A percentile compares a stretch with the other conserved stretches of the same genome.
phyloP scores from a whole-genome alignment of 495 filamentous ascomycete species.

The Amniculicola lignicola region DNA sequence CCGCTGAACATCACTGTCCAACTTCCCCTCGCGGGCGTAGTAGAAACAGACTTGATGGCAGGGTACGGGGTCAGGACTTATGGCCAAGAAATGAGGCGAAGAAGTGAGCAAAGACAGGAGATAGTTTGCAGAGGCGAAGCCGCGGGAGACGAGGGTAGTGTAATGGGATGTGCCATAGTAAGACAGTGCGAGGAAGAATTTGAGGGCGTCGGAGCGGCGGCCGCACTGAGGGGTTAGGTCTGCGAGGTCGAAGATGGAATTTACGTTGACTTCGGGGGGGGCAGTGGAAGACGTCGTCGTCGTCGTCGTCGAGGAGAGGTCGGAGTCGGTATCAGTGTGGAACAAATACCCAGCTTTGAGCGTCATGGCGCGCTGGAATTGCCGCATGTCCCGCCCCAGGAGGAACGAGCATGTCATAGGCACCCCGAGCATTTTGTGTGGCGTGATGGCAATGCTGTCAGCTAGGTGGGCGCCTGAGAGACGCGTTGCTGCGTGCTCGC shows the following conservation, averaged over 20 bases:
- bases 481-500: slow-evolving; percentile 55
- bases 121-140: slow-evolving; percentile 64
- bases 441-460: slow-evolving; percentile 79
- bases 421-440: slow-evolving; percentile 95
- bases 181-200: slow-evolving; percentile 80
- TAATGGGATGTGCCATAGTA: slow-evolving; percentile 71
- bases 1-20: slow-evolving; percentile 52
- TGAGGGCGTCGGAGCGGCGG: slow-evolving; percentile 77
- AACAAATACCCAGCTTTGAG: slow-evolving; percentile 87
- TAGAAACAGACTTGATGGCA: slow-evolving; percentile 97
- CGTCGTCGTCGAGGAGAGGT: no score
- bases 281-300: no score
- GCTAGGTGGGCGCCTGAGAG: slow-evolving; percentile 64
- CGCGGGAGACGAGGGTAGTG: slow-evolving; percentile 58
- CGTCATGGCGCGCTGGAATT: slow-evolving; percentile 79
- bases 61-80: slow-evolving; percentile 73
- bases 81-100: slow-evolving; percentile 61
- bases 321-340: slow-evolving; percentile 53
- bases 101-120: slow-evolving; percentile 57
- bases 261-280: no score
- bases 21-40: slow-evolving; percentile 58
- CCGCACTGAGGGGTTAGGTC: slow-evolving; percentile 93
- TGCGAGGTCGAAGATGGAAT: slow-evolving; percentile 83
- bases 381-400: slow-evolving; percentile 66
- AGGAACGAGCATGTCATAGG: slow-evolving; percentile 90